Conservation (phyloP, 2,329 filamentous ascomycete genomes). For the Aureobasidium sp. region DNA sequence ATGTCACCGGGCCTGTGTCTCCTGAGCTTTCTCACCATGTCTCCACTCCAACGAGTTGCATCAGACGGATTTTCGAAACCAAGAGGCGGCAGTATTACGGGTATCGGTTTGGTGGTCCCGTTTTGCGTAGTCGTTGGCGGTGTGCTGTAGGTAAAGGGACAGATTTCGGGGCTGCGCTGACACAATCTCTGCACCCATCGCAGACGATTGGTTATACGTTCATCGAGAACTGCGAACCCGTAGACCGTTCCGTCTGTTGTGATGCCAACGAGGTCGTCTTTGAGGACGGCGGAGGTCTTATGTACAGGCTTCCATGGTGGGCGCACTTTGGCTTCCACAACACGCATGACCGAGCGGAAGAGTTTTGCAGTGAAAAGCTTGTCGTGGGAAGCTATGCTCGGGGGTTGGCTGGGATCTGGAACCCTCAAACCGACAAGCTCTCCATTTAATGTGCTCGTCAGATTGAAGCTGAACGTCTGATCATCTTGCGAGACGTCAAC, state of each 20-base stretch:
- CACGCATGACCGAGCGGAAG: constrained; percentile 35
- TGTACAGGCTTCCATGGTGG: constrained; percentile 29
- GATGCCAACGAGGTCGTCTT: constrained; percentile 44
- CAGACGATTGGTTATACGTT: constrained; percentile 60
- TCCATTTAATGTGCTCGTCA: constrained; percentile 23
- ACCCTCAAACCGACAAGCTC: constrained; percentile 25
- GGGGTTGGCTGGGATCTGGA: constrained; percentile 8
- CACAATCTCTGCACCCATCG: constrained; percentile 64
- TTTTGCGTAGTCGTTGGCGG: background rate
- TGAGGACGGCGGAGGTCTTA: constrained; percentile 33
- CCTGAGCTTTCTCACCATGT: constrained; percentile 18
- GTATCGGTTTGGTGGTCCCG: background rate
- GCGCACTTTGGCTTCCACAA: constrained; percentile 45
- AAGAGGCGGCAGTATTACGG: constrained; percentile 17
- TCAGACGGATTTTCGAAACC: constrained; percentile 19
- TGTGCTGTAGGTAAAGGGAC: constrained; percentile 19
- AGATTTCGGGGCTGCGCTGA: constrained; percentile 28
- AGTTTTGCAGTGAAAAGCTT: constrained; percentile 38
- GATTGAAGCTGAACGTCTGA: constrained; percentile 9
- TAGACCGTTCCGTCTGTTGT: constrained; percentile 48
- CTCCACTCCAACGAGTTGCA: constrained; percentile 19
- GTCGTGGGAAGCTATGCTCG: constrained; percentile 6
- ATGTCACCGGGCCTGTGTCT: constrained; percentile 21
- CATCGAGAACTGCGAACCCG: constrained; percentile 57
- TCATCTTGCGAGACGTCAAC: constrained; percentile 15